phyloP scores from a whole-genome alignment of 1,139 yeast genomes.

The Debaryomyces psychrophilus region DNA sequence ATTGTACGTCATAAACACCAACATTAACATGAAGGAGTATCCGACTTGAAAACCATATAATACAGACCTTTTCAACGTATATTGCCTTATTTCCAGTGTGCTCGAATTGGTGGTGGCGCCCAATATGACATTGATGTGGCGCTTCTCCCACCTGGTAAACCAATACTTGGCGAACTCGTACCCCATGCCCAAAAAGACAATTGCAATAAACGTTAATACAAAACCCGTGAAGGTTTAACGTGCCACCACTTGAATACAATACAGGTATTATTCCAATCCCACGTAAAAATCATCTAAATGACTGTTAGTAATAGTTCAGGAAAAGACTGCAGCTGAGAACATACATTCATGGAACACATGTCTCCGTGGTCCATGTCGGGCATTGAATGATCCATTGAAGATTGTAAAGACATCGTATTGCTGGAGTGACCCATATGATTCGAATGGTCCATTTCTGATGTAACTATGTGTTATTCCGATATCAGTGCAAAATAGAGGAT shows the following conservation, averaged over 20 bases:
- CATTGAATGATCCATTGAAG: conserved; percentile 35
- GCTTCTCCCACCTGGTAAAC: conserved; percentile 35
- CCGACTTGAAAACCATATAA: conserved; percentile 75
- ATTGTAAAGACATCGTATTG: conserved; percentile 6
- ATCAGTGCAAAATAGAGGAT: no score
- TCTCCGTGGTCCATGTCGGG: conserved; percentile 29
- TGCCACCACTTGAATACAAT: conserved; percentile 83
- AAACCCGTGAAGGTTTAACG: conserved; percentile 55
- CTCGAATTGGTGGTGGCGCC: conserved; percentile 20
- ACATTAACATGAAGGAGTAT: conserved; percentile 76
- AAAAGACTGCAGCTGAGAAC: conserved; percentile 15
- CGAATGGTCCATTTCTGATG: background rate
- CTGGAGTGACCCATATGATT: conserved; percentile 3
- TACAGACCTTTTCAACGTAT: conserved; percentile 39
- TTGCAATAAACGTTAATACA: conserved; percentile 52
- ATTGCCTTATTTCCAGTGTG: conserved; percentile 19
- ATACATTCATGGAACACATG: conserved; percentile 62
- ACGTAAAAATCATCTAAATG: conserved; percentile 72
- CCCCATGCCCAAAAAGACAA: conserved; percentile 54
- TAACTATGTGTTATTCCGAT: background rate
- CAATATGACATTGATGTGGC: conserved; percentile 18
- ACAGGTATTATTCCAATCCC: conserved; percentile 76
- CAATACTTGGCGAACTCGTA: conserved; percentile 60
- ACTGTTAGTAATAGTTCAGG: conserved; percentile 13
- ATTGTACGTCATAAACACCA: conserved; percentile 81